Evolutionary conservation across 176 grass and related monocot genomes (phyloP), one percentile per base, ranked within the genome.

Genomic region (Oryza glumipatula): DNA sequence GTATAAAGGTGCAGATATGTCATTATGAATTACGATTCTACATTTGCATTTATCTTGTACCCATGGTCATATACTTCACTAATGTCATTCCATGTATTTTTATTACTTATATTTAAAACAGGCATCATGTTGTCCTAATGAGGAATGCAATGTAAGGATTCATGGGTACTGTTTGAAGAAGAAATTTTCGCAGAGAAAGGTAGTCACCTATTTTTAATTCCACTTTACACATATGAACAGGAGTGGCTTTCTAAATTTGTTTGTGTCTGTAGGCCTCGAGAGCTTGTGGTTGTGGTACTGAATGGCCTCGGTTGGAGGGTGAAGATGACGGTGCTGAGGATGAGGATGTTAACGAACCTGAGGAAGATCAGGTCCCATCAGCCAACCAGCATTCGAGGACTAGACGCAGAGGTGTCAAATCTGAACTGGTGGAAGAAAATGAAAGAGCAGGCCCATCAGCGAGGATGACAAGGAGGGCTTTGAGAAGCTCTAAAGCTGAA

Each of bases 131-230:
- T 98, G 96, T 79, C 78, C 87, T 7, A 95, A 87, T 9, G 93
- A 98, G 65, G 87, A 69, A 63, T 98, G 96, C 83, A 86, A 44
- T 38, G 67, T 95, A n/a, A 89, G 91, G 73, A 95, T 98, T 80
- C 96, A 98, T 64, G 79, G 87, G 73, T 98, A 98, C 78, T 95
- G 96, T 87, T 35, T 95, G 49, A 92, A 87, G 83, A 92, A 95
- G 91, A 98, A 94, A 90, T 89, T 94, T 87, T 87, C 91, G 22
- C 73, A 83, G 17, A 68, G 74, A 35, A 94, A 78, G 93, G 96
- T 95, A 83, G 11, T 23, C 19, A 6, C n/a, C 1, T 86, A 39
- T 33, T 65, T 49, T 61, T 65, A 32, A 3, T 52, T 68, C 7
- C 39, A 16, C 35, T 38, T 48, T 82, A 69, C 60, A 63, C 69